Evolutionary conservation across 441 rosid species (phyloP), one percentile per base, ranked within the genome.

Genomic region (Manihot esculenta): DNA sequence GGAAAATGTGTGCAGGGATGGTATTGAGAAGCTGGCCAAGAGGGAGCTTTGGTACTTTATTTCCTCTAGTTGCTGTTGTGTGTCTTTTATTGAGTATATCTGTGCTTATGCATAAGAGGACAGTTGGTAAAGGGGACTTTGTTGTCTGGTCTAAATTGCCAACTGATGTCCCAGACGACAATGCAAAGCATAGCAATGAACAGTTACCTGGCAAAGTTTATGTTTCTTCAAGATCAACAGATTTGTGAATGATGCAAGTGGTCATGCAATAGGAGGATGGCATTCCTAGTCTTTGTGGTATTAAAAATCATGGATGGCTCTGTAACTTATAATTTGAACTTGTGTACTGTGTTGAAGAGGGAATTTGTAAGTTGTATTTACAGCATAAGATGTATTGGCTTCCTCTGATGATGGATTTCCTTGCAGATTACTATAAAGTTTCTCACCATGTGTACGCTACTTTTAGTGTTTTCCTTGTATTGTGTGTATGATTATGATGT

Each of bases 91-190:
- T 88, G 75, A 83, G 91, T 64, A 56, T 88, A 45, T 82, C 79
- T 45, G 62, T 82, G 64, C 71, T 87, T 54, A 21, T 84, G 47
- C 86, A 48, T 47, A 78, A 86, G 84, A 86, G 82, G 85, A 79
- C 27, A 21, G 62, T 64, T 62, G 75, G 70, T 33, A 24, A 5
- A 7, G 58, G 62, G 64, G 69, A 79, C 47, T 38, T 79, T 6
- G 67, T 76, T 51, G 78, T 78, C 23, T 94, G 99, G 97, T 73
- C 83, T 11, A 92, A 79, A 79, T 77, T 94, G 81, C 86, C 94
- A 10, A 59, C 72, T 30, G 89, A 87, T 69, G 75, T 71, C n/a
- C 64, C 66, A 14, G 88, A 86, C 77, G 76, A 71, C 54, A 42
- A 69, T 72, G 62, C 35, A 51, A 88, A 82, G 74, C 71, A 65